These are phyloP conservation scores for Malus hybrid DNA, from an alignment of 331 rosid genomes.

Conservation along the genomic window DNA sequence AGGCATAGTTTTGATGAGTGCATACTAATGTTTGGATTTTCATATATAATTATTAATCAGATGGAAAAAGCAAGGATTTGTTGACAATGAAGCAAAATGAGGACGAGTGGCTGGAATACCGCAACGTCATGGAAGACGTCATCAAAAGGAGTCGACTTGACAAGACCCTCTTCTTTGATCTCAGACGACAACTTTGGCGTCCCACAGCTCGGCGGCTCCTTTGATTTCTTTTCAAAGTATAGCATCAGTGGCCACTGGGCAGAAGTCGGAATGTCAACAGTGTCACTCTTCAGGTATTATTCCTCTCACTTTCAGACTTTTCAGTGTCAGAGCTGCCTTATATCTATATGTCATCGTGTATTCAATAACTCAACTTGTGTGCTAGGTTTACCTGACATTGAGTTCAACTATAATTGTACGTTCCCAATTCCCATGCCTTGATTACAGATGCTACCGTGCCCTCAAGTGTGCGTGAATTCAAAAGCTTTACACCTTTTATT, in stretches of 20 bases:
- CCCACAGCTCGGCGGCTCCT: conserved; percentile 59
- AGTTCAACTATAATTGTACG: background rate
- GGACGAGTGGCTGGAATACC: conserved; percentile 85
- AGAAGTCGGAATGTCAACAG: conserved; percentile 51
- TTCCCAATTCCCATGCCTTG: background rate
- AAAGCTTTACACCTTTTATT: conserved; percentile 10
- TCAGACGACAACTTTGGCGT: conserved; percentile 85
- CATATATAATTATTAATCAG: conserved; percentile 20
- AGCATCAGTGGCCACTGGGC: conserved; percentile 82
- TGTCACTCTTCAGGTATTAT: conserved; percentile 69
- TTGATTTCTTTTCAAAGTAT: conserved; percentile 74
- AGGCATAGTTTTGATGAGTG: too few species aligned
- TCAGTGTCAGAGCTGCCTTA: background rate
- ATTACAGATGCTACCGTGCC: background rate
- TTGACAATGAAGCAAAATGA: conserved; percentile 80
- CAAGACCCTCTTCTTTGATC: conserved; percentile 63
- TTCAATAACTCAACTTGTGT: background rate
- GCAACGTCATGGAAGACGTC: conserved; percentile 51
- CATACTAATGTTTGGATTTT: background rate
- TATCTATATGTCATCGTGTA: background rate
- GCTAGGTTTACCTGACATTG: background rate
- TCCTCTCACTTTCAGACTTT: background rate
- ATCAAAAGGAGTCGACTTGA: conserved; percentile 58
- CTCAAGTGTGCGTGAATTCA: conserved; percentile 1
- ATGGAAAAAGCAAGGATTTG: conserved; percentile 87